phyloP scores from a whole-genome alignment of 2,329 filamentous ascomycete species.

The Orbilia brochopaga region DNA sequence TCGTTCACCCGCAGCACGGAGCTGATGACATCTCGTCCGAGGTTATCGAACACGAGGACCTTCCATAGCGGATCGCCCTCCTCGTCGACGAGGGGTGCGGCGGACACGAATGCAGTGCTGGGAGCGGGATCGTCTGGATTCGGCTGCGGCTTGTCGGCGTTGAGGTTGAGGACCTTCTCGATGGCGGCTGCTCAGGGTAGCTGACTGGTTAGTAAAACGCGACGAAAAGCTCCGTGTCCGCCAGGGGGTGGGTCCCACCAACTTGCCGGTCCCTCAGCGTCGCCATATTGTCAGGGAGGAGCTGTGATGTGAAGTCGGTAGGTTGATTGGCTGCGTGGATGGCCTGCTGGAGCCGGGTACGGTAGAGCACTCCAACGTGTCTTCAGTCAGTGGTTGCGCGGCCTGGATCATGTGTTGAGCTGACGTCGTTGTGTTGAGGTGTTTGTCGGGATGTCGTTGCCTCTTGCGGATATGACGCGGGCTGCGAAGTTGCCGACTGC shows the following conservation, averaged over 20 bases:
- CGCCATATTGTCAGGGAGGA: slow-evolving; percentile 31
- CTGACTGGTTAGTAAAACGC: slow-evolving; percentile 12
- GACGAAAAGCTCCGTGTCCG: slow-evolving; percentile 7
- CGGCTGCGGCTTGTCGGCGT: slow-evolving; percentile 71
- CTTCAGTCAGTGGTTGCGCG: slow-evolving; percentile 39
- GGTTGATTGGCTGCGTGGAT: background rate
- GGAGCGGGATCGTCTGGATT: slow-evolving; percentile 64
- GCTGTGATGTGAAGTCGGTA: background rate
- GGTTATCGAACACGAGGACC: slow-evolving; percentile 90
- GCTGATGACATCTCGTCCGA: slow-evolving; percentile 93
- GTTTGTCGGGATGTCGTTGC: slow-evolving; percentile 14
- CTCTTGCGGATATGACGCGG: background rate
- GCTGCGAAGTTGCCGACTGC: background rate
- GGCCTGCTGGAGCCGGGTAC: background rate
- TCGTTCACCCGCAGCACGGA: slow-evolving; percentile 94
- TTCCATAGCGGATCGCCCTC: slow-evolving; percentile 97
- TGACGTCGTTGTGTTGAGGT: slow-evolving; percentile 17
- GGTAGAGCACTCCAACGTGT: slow-evolving; percentile 36
- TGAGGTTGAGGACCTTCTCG: slow-evolving; percentile 93
- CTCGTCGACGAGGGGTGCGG: slow-evolving; percentile 80
- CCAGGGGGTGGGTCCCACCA: slow-evolving; percentile 47
- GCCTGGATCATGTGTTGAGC: slow-evolving; percentile 35
- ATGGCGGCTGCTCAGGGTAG: slow-evolving; percentile 71
- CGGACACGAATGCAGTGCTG: slow-evolving; percentile 61
- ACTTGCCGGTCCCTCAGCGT: slow-evolving; percentile 50